phyloP scores from a whole-genome alignment of 2,329 filamentous ascomycete species.

The Nemania sp. region DNA sequence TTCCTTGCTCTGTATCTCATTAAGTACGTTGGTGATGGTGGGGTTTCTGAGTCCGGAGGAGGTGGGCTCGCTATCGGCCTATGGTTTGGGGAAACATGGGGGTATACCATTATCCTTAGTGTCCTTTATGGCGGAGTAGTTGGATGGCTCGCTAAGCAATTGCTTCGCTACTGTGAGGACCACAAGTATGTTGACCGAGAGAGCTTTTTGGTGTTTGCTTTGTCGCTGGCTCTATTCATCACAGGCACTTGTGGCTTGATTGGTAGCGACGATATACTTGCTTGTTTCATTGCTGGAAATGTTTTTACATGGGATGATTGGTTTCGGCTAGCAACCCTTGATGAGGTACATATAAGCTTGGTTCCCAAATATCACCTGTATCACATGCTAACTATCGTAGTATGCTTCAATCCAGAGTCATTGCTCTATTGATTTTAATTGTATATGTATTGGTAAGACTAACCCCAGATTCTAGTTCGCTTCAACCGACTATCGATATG shows the following conservation, averaged over 20 bases:
- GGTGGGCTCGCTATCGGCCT: constrained; percentile 75
- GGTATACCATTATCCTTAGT: constrained; percentile 84
- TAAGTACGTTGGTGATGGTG: constrained; percentile 75
- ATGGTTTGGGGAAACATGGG: constrained; percentile 90
- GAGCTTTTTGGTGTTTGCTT: constrained; percentile 87
- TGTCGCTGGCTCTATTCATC: constrained; percentile 87
- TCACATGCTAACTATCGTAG: constrained; percentile 37
- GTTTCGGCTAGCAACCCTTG: constrained; percentile 89
- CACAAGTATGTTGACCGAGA: constrained; percentile 86
- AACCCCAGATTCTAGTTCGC: constrained; percentile 59
- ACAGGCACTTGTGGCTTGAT: constrained; percentile 88
- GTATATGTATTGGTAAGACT: constrained; percentile 33
- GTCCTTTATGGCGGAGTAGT: constrained; percentile 80
- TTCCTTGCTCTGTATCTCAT: constrained; percentile 88
- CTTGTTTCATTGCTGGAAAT: constrained; percentile 93
- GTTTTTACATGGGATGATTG: constrained; percentile 93
- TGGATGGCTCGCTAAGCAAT: constrained; percentile 83
- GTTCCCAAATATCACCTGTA: neutral
- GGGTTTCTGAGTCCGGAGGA: constrained; percentile 67
- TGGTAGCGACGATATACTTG: constrained; percentile 88
- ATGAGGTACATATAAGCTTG: constrained; percentile 66
- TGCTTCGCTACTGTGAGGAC: constrained; percentile 87
- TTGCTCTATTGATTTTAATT: neutral
- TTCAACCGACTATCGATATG: constrained; percentile 97
- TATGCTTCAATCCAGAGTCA: constrained; percentile 32